phyloP scores from a whole-genome alignment of 805 yeast genomes.

The Cyberlindnera subsufficiens region DNA sequence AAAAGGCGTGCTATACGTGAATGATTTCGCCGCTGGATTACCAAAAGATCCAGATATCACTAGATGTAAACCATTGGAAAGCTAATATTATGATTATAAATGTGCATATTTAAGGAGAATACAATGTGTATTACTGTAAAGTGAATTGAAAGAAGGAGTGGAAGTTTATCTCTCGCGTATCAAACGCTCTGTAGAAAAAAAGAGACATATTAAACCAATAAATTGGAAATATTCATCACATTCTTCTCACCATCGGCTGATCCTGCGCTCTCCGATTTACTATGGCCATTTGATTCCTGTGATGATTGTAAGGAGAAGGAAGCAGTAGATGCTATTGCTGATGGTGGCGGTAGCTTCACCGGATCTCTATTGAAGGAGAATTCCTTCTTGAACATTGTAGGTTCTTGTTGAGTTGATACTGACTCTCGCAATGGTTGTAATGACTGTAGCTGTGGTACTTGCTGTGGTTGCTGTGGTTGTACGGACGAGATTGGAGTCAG shows the following conservation, averaged over 20 bases:
- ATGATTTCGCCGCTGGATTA: constrained; percentile 83
- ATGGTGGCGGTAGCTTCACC: constrained; percentile 15
- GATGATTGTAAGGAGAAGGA: no score
- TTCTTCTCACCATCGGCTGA: constrained; percentile 3
- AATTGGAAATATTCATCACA: constrained; percentile 19
- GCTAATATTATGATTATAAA: neutral
- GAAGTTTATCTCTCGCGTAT: neutral
- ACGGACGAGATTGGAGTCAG: constrained; percentile 8
- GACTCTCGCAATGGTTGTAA: neutral
- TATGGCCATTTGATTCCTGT: neutral
- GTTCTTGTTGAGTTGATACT: neutral
- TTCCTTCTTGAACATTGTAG: constrained; percentile 12
- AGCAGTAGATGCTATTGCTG: constrained; percentile 11
- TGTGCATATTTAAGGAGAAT: no score
- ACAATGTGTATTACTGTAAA: neutral
- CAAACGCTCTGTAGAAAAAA: neutral
- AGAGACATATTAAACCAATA: constrained; percentile 8
- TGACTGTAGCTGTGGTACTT: constrained; percentile 7
- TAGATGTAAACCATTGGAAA: constrained; percentile 42
- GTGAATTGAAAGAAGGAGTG: neutral
- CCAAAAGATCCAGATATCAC: constrained; percentile 61
- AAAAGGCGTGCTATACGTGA: constrained; percentile 70
- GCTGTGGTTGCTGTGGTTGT: constrained; percentile 5
- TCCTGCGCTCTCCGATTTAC: neutral
- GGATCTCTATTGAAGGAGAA: constrained; percentile 9